Conservation (phyloP, 2,329 filamentous ascomycete species). For the Epicoccum sorghinum region DNA sequence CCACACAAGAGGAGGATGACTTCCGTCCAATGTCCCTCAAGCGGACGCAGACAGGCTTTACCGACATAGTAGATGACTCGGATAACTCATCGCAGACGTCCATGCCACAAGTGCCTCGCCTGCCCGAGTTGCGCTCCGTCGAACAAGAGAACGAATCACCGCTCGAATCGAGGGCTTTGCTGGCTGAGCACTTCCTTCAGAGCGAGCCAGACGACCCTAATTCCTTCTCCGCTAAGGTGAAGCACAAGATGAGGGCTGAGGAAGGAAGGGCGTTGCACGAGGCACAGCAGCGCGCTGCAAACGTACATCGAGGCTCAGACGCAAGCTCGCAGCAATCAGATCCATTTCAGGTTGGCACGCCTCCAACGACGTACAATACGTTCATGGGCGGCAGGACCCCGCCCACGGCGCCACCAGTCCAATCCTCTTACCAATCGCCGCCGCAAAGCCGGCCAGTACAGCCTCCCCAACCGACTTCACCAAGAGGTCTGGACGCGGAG, state of each 20-base stretch:
- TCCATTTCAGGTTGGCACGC: conserved; percentile 36
- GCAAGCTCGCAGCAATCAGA: conserved; percentile 35
- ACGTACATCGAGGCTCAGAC: conserved; percentile 35
- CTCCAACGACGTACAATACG: conserved; percentile 29
- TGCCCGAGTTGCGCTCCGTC: conserved; percentile 31
- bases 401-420: conserved; percentile 22
- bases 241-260: conserved; percentile 59
- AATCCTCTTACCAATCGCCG: conserved; percentile 21
- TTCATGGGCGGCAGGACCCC: conserved; percentile 31
- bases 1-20: conserved; percentile 49
- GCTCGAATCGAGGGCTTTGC: conserved; percentile 28
- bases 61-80: conserved; percentile 26
- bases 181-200: conserved; percentile 36
- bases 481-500: conserved; percentile 26
- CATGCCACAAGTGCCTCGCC: conserved; percentile 33
- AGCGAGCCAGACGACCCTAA: conserved; percentile 45
- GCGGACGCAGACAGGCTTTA: conserved; percentile 63
- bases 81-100: conserved; percentile 40
- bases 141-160: conserved; percentile 34
- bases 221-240: conserved; percentile 54
- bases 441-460: conserved; percentile 11
- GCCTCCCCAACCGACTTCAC: conserved; percentile 21
- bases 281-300: conserved; percentile 38
- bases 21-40: conserved; percentile 63
- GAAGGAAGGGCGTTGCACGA: conserved; percentile 59